Evolutionary conservation across 345 rosid species (phyloP), one percentile per base, ranked within the genome.

Genomic region (Dimocarpus longan): DNA sequence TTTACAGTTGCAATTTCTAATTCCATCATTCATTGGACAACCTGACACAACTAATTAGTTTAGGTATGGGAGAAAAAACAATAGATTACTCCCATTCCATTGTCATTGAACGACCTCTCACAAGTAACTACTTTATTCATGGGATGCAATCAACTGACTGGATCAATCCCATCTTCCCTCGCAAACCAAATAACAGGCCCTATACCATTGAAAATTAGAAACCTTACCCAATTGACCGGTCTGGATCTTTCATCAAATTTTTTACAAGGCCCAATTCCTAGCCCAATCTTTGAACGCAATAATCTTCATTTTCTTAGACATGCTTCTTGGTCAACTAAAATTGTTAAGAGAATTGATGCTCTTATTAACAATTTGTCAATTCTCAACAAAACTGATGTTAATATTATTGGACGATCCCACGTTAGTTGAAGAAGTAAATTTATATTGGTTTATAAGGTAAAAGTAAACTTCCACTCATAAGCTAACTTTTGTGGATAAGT

Each of bases 191-290:
- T 52, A 52, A 52, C 59, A 15, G 74, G 74, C n/a, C 37, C 21
- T 22, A 21, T 67, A 12, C 44, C 74, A 19, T 12, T n/a, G 46
- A 0, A 63, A 48, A 59, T 82, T 4, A 28, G 32, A 63, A 75
- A 79, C 62, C 62, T 69, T 8, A 74, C 68, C 28, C 16, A 28
- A 6, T 39, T 74, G 24, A 8, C 18, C 1, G 0, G 0, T 3
- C 0, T 85, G 13, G 0, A 32, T 57, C 80, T 85, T 42, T 40
- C 63, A 1, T 0, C 3, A 5, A 85, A 83, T 10, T 39, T 48
- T 6, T 52, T 85, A 0, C 43, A 63, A 8, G 88, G 88, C 10
- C 3, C 65, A 42, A 66, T 86, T 43, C 84, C 85, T 18, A 21
- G 24, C 28, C 40, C 81, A 1, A 28, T 75, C 9, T 78, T 8